phyloP scores from a whole-genome alignment of 768 basidiomycete genomes.

The Pleurotus ostreatus region DNA sequence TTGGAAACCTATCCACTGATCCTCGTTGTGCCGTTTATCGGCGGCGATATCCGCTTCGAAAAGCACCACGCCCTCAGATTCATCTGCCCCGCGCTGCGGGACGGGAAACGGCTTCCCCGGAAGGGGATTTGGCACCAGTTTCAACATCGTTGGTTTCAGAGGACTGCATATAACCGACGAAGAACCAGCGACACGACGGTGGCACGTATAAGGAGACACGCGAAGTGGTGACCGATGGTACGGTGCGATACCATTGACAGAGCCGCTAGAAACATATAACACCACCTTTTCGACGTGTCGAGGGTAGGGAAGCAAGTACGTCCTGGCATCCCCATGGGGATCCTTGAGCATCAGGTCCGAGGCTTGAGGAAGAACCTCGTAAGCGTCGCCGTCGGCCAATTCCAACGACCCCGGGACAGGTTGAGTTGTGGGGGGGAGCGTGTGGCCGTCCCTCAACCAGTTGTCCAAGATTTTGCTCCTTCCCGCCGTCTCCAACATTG shows the following conservation, averaged over 20 bases:
- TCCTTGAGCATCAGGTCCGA: conserved; percentile 37
- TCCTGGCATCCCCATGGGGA: conserved; percentile 33
- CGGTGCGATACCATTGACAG: conserved; percentile 47
- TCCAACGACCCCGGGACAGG: conserved; percentile 14
- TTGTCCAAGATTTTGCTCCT: conserved; percentile 43
- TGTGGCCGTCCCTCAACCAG: conserved; percentile 68
- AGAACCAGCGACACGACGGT: conserved; percentile 15
- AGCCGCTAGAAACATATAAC: conserved; percentile 60
- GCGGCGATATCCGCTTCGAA: conserved; percentile 47
- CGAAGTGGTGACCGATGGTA: conserved; percentile 40
- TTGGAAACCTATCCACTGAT: conserved; percentile 48
- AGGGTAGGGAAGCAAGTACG: conserved; percentile 45
- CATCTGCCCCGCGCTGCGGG: conserved; percentile 65
- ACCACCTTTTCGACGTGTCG: conserved; percentile 36
- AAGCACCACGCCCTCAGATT: conserved; percentile 69
- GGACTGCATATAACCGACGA: conserved; percentile 28
- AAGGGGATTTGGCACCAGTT: conserved; percentile 60
- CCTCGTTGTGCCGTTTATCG: conserved; percentile 8
- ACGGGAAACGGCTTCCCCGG: conserved; percentile 55
- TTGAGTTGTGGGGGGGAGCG: conserved; percentile 28
- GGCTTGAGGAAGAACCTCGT: conserved; percentile 33
- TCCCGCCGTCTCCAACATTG: conserved; percentile 18
- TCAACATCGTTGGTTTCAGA: conserved; percentile 44
- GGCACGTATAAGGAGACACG: conserved; percentile 47
- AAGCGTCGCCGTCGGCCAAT: conserved; percentile 19